Conservation (phyloP, 2,329 filamentous ascomycete species). For the Sphaerostilbella broomeana region DNA sequence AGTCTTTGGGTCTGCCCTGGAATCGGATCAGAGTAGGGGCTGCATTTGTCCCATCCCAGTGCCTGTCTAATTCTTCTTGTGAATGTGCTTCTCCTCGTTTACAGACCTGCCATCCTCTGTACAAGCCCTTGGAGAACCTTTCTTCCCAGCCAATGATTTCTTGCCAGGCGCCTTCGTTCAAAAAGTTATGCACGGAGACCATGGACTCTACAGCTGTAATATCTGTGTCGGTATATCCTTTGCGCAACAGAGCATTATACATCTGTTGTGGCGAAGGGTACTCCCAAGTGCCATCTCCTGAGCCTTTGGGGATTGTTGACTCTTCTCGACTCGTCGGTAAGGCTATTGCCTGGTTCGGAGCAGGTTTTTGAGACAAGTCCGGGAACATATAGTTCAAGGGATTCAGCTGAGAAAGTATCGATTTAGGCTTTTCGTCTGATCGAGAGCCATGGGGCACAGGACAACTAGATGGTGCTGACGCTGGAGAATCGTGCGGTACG, state of each 20-base stretch:
- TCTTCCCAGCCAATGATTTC: slow-evolving; percentile 94
- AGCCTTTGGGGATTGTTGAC: slow-evolving; percentile 86
- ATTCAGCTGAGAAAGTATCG: slow-evolving; percentile 51
- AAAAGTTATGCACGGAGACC: slow-evolving; percentile 96
- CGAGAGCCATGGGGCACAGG: slow-evolving; percentile 39
- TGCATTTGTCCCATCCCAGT: slow-evolving; percentile 46
- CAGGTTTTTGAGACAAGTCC: slow-evolving; percentile 72
- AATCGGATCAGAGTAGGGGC: slow-evolving; percentile 77
- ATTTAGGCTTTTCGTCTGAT: slow-evolving; percentile 32
- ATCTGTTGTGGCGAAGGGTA: slow-evolving; percentile 98
- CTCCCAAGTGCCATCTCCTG: slow-evolving; percentile 75
- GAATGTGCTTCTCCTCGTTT: slow-evolving; percentile 63
- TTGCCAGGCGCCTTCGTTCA: slow-evolving; percentile 95
- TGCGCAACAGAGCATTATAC: slow-evolving; percentile 96
- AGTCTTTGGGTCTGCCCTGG: slow-evolving; percentile 79
- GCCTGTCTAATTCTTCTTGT: slow-evolving; percentile 37
- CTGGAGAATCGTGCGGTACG: slow-evolving; percentile 33
- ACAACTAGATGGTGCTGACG: slow-evolving; percentile 33
- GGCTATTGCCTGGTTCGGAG: slow-evolving; percentile 62
- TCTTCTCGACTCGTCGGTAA: slow-evolving; percentile 76
- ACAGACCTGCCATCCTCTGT: slow-evolving; percentile 66
- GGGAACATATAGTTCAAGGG: slow-evolving; percentile 94
- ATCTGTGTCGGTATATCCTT: slow-evolving; percentile 92
- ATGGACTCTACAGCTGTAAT: slow-evolving; percentile 90
- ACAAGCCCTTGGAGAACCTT: slow-evolving; percentile 69